Conservation (phyloP, 306 rosid genomes). For the Malus fusca region DNA sequence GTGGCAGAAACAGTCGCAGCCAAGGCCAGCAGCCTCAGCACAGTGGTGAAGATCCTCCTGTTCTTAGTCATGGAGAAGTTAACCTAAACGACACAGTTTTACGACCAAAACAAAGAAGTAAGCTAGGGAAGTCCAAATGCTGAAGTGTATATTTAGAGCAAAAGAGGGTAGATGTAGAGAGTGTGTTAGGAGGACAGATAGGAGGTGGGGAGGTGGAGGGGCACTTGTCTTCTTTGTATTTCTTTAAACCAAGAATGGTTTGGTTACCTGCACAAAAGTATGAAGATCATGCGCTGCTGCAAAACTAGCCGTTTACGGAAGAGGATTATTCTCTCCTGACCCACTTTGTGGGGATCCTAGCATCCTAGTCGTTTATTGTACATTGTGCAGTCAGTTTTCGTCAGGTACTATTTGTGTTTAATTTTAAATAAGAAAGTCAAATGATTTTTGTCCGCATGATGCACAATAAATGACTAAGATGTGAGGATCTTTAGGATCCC, state of each 20-base stretch:
- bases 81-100: too few relatives aligned
- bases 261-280: not conserved
- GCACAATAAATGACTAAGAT: too few relatives aligned
- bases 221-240: not conserved
- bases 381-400: fast-evolving
- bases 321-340: too few relatives aligned
- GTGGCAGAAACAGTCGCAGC: constrained; percentile 17
- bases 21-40: constrained; percentile 31
- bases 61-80: constrained; percentile 13
- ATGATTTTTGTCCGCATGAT: too few relatives aligned
- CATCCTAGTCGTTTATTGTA: too few relatives aligned
- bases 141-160: not conserved
- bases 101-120: not conserved
- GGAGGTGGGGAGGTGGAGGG: not conserved
- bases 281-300: too few relatives aligned
- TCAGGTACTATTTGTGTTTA: too few relatives aligned
- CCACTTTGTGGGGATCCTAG: too few relatives aligned
- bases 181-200: constrained; percentile 6
- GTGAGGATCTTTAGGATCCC: too few relatives aligned
- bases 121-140: not conserved
- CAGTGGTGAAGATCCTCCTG: constrained; percentile 14
- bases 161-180: not conserved
- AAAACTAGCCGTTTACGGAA: not conserved
- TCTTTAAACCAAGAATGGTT: not conserved
- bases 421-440: too few relatives aligned